A percentile compares a stretch with the other conserved stretches of the same genome.
Conservation (phyloP, 371 early-diverging fungal genomes). For the Mucor lusitanicus region DNA sequence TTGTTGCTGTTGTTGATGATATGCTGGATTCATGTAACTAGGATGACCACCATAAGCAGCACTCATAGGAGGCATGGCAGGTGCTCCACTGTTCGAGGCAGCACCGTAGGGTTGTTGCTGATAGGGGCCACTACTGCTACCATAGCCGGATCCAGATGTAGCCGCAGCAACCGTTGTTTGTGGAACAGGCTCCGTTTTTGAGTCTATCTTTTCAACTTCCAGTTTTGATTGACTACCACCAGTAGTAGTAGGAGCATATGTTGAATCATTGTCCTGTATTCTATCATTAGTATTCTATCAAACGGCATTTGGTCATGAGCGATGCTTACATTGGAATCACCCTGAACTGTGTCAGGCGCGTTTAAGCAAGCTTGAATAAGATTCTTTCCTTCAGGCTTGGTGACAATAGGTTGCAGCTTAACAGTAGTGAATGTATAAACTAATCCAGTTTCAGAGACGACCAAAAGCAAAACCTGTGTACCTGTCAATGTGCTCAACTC, state of each 20-base stretch:
- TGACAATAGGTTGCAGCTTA: conserved; percentile 95
- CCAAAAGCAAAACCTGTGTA: conserved; percentile 94
- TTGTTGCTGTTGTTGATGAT: conserved; percentile 15
- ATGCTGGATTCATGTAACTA: conserved; percentile 14
- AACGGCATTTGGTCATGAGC: neutral
- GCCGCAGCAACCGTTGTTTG: conserved; percentile 3
- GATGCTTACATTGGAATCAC: conserved; percentile 18
- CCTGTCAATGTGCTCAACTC: conserved; percentile 97
- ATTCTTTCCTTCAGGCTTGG: conserved; percentile 92
- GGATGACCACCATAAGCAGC: conserved; percentile 11
- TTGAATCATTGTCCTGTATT: conserved; percentile 6
- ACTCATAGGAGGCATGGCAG: conserved; percentile 11
- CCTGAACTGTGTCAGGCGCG: conserved; percentile 65
- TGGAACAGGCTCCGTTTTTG: conserved; percentile 6
- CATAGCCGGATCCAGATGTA: neutral
- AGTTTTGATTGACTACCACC: conserved; percentile 11
- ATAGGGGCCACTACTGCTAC: conserved; percentile 10
- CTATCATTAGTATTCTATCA: neutral
- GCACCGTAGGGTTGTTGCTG: conserved; percentile 13
- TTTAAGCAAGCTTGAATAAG: conserved; percentile 95
- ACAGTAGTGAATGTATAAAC: conserved; percentile 99
- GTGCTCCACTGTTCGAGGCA: neutral
- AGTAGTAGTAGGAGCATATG: neutral
- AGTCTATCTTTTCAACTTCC: conserved; percentile 7
- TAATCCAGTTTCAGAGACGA: conserved; percentile 98